Evolutionary conservation across 2,329 filamentous ascomycete species (phyloP), one percentile per base, ranked within the genome.

Genomic region (Fusarium falciforme): DNA sequence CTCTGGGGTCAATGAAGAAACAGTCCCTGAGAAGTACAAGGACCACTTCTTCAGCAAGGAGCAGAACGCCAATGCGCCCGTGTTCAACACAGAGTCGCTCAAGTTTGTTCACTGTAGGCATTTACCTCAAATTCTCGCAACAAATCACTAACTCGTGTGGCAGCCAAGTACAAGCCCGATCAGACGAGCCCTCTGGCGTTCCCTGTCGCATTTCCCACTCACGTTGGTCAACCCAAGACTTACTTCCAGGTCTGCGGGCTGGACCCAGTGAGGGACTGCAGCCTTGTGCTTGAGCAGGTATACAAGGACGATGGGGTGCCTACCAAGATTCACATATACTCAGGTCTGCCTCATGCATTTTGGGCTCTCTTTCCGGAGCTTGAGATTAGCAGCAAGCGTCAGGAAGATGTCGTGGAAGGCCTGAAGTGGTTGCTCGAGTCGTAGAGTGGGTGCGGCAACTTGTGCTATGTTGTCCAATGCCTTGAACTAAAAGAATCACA

Each of bases 171-270:
- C 60, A 77, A 78, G 35, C 73, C 76, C 6, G 71, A 73, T 17
- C 63, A 64, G 10, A 73, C 27, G 12, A 79, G 73, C 55, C 78
- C 79, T 20, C 63, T 80, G 3, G 78, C 73, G 14, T 78, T 74
- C 14, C 79, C 80, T 2, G 49, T 80, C n/a, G 71, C 71, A 8
- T 73, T 74, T 36, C 59, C 67, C 25, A 74, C 54, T 22, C 71
- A 73, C 14, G 58, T 64, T 16, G 70, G 72, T 3, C 68, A 81
- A 16, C 80, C 79, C 12, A 81, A 75, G 68, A 81, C 80, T 9
- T 82, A 81, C 58, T 81, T 82, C 22, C 80, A 82, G 47, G 72
- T 73, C 8, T 82, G 76, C 33, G 80, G 80, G 2, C 57, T 79
- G 12, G 81, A 82, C 44, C 77, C 78, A 1, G 61, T 79, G 20